phyloP scores from a whole-genome alignment of 192 early-diverging fungal genomes.

The Jimgerdemannia lactiflua region DNA sequence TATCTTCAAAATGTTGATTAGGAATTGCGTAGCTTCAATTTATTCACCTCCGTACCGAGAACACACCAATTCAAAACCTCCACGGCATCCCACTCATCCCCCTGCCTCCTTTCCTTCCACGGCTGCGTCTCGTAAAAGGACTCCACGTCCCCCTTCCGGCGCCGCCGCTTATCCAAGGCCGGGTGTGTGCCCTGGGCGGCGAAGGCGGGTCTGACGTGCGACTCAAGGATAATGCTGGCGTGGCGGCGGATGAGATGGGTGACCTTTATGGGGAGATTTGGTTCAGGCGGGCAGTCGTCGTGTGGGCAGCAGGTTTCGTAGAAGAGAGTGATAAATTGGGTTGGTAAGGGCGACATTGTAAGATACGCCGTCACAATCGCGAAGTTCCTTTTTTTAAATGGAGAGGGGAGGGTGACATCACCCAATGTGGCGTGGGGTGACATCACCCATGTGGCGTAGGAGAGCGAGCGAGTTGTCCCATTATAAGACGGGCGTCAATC shows the following conservation, averaged over 20 bases:
- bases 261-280: background rate
- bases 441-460: background rate
- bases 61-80: background rate
- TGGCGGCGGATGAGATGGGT: background rate
- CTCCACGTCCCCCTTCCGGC: background rate
- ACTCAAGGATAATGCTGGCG: background rate
- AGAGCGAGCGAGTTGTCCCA: background rate
- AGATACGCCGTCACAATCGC: too few relatives aligned
- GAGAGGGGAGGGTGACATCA: too few relatives aligned
- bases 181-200: background rate
- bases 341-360: background rate
- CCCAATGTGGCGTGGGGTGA: background rate
- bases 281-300: background rate
- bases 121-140: background rate
- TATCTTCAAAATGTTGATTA: too few relatives aligned
- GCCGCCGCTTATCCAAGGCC: background rate
- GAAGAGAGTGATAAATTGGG: background rate
- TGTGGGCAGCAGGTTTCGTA: background rate
- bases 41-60: background rate
- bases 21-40: background rate
- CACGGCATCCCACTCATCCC: background rate
- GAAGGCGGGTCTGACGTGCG: background rate
- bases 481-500: background rate
- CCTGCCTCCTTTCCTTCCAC: background rate
- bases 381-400: too few relatives aligned